Evolutionary conservation across 352 stramenopile genomes (phyloP).

Genomic region (Phytophthora multivora): DNA sequence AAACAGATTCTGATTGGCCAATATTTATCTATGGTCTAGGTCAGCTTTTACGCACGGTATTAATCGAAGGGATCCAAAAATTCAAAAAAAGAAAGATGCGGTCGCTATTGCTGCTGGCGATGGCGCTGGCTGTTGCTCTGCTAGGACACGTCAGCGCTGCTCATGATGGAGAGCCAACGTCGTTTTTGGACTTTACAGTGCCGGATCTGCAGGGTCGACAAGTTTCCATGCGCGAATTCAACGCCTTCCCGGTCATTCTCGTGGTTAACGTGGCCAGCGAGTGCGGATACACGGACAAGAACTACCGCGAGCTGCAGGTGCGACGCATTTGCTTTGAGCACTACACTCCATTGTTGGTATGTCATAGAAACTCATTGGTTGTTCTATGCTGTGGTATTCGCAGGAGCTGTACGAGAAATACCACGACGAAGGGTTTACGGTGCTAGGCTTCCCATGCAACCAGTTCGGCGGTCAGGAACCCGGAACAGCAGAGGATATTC

Average conservation of each 20-base stretch:
- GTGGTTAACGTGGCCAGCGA: slow-evolving; percentile 85
- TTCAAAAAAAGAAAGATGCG: slow-evolving; percentile 10
- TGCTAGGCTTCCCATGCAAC: slow-evolving; percentile 96
- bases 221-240: slow-evolving; percentile 57
- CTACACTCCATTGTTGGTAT: neutral
- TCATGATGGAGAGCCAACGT: slow-evolving; percentile 7
- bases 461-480: slow-evolving; percentile 95
- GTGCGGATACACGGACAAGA: slow-evolving; percentile 83
- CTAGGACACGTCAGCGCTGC: neutral
- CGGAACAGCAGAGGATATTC: slow-evolving; percentile 64
- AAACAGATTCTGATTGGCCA: too few relatives aligned
- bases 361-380: too few relatives aligned
- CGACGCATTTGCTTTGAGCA: neutral
- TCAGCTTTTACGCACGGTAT: too few relatives aligned
- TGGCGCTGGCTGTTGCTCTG: slow-evolving; percentile 12
- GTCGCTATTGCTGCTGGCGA: slow-evolving; percentile 15
- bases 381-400: neutral
- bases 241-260: slow-evolving; percentile 65
- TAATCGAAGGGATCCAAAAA: slow-evolving; percentile 13
- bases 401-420: slow-evolving; percentile 82
- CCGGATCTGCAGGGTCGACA: slow-evolving; percentile 48
- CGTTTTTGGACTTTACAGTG: slow-evolving; percentile 69
- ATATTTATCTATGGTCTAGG: too few relatives aligned
- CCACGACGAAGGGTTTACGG: slow-evolving; percentile 71
- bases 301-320: slow-evolving; percentile 80